These are phyloP conservation scores for Botrytis medusae DNA, from an alignment of 2,329 filamentous ascomycete species.

Conservation along the genomic window DNA sequence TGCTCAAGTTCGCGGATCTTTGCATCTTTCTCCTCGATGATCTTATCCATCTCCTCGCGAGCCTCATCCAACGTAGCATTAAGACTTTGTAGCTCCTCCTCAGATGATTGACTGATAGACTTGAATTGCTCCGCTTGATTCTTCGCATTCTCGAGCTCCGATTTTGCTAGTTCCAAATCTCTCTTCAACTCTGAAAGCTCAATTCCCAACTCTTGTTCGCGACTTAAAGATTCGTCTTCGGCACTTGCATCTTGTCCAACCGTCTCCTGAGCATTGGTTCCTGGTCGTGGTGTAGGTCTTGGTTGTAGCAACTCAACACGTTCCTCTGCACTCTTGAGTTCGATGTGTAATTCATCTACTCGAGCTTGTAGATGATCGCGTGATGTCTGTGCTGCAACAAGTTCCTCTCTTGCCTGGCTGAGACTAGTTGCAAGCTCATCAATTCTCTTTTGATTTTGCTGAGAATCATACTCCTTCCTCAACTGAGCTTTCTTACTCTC, in stretches of 20 bases:
- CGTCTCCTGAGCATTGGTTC: constrained; percentile 44
- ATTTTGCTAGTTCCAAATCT: constrained; percentile 76
- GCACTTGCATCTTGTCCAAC: constrained; percentile 46
- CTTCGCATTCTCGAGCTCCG: constrained; percentile 78
- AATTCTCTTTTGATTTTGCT: constrained; percentile 85
- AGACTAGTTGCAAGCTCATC: constrained; percentile 85
- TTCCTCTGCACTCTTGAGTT: constrained; percentile 87
- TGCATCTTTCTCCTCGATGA: constrained; percentile 73
- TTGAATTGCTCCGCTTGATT: constrained; percentile 85
- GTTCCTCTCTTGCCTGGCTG: constrained; percentile 79
- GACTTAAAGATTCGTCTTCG: constrained; percentile 58
- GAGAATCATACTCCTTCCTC: constrained; percentile 85
- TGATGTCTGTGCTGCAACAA: constrained; percentile 81
- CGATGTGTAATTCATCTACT: constrained; percentile 84
- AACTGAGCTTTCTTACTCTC: constrained; percentile 80
- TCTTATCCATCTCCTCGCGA: constrained; percentile 77
- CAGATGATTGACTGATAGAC: constrained; percentile 79
- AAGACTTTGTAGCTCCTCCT: constrained; percentile 81
- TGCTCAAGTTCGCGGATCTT: constrained; percentile 80
- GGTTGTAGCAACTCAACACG: constrained; percentile 78
- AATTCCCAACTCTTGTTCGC: constrained; percentile 76
- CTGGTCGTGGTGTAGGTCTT: constrained; percentile 65
- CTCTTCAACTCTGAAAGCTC: constrained; percentile 86
- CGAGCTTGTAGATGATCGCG: constrained; percentile 85
- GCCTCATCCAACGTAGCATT: constrained; percentile 82